Evolutionary conservation across 495 filamentous ascomycete genomes (phyloP).

Genomic region (Penicillium pulvis): DNA sequence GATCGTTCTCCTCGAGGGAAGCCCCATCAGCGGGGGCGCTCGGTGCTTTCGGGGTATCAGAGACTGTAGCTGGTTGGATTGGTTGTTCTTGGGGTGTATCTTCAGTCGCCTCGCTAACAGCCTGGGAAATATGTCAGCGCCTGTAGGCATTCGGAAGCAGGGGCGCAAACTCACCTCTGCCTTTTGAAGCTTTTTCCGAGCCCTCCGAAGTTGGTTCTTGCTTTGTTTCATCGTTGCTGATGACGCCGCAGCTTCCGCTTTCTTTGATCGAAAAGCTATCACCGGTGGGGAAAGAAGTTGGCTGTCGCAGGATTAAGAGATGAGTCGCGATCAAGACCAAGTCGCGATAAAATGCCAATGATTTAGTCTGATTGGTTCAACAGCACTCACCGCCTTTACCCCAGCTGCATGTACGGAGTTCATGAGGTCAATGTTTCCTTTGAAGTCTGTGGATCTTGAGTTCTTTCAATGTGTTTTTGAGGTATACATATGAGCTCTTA

Average conservation of each 20-base stretch:
- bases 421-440: neutral
- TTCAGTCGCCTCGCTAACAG: conserved; percentile 6
- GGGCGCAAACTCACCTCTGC: conserved; percentile 27
- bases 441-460: neutral
- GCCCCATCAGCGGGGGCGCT: conserved; percentile 29
- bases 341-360: neutral
- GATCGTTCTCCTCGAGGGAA: conserved; percentile 65
- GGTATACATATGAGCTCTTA: too few relatives aligned
- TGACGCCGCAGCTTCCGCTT: neutral
- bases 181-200: conserved; percentile 88
- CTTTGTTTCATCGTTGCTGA: conserved; percentile 57
- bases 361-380: neutral
- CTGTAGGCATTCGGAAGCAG: neutral
- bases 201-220: conserved; percentile 83
- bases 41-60: conserved; percentile 28
- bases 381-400: neutral
- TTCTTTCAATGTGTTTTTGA: too few relatives aligned
- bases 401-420: too few relatives aligned
- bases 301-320: neutral
- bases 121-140: conserved; percentile 20
- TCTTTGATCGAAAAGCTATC: neutral
- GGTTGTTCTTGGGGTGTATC: conserved; percentile 4
- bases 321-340: neutral
- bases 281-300: neutral
- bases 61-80: conserved; percentile 6